Evolutionary conservation across 1,284 basidiomycete species (phyloP), one percentile per base, ranked within the genome.

Genomic region (Irpex sp.): DNA sequence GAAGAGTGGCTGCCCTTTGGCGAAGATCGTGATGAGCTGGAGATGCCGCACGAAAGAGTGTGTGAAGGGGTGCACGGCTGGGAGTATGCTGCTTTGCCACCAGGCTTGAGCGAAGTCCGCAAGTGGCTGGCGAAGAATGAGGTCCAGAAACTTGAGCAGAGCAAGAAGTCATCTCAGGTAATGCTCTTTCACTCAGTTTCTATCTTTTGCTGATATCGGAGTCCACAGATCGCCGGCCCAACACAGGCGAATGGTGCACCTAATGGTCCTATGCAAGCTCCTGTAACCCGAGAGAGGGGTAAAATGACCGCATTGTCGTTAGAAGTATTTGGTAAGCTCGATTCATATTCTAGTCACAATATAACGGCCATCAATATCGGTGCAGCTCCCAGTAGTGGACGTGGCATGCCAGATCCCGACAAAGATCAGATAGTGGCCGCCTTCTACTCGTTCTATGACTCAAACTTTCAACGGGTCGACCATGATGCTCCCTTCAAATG

Each of bases 241-340:
- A 97, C 94, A 0, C 94, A 90, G 73, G 77, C 79, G 43, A 89
- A 90, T 66, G 90, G 89, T 0, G 78, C 88, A 70, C 87, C 87
- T 66, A 81, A 82, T 26, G 84, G 85, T 4, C 83, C 86, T 36
- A n/a, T 11, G 77, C 69, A 17, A 77, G 79, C 9, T 74, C 78
- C 2, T 74, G 76, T 77, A 4, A 75, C 77, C 43, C 84, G 92
- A 31, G 88, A 87, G 71, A 85, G 83, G 62, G 88, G 91, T 67
- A 83, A 84, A 70, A 94, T 98, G 90, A 87, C 90, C 0, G 79
- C 93, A 7, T 75, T 98, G 53, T 87, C 90, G 2, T 72, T 98
- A 55, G 97, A 98, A 74, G 77, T 95, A 1, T 93, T 95, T 71
- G 91, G 94, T 92, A 64, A 67, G 83, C 67, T 11, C 51, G 37